Evolutionary conservation across 139 green algal genomes (phyloP), one percentile per base, ranked within the genome.

Genomic region (Haematococcus lacustris): DNA sequence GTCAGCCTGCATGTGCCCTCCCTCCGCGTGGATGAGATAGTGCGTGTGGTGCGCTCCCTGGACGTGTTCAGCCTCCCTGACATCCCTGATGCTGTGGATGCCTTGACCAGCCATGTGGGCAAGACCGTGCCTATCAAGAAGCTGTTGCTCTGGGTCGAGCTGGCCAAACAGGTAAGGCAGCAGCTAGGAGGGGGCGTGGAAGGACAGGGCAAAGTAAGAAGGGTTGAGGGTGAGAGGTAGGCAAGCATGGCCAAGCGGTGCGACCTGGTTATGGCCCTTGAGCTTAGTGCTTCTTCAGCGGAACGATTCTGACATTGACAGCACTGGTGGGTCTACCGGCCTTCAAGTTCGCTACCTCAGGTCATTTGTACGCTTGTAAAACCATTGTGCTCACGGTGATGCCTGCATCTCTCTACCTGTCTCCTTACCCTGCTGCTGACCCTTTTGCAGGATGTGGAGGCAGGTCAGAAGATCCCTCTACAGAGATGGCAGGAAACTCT

Each of bases 101-200:
- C 71, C 38, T 62, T 91, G 59, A 76, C 78, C 0, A 77, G 38
- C 23, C 71, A 75, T 66, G 50, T 28, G 7, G 64, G 72, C 50
- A 79, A 79, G 73, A 40, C 88, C 34, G 84, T 97, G 70, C 87
- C 95, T 43, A 93, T 99, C 74, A 99, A 99, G 87, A 88, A 89
- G 66, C 83, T 99, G 70, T 84, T 99, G 64, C 84, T 98, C 83
- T 90, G 97, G 79, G 33, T 98, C 3, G 95, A 98, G 84, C 91
- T 98, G 84, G 95, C 95, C 2, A 79, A 88, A 68, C 89, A 94
- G 73, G 78, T 74, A 30, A 51, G 79, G 51, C 3, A 69, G 35
- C 67, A 17, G 28, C 4, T 64, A 7, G 25, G 9, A 30, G 53
- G 53, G 21, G 28, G 17, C 28, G 53, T 64, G 9, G 21, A 30